phyloP scores from a whole-genome alignment of 805 yeast species.

The Barnettozyma salicaria region DNA sequence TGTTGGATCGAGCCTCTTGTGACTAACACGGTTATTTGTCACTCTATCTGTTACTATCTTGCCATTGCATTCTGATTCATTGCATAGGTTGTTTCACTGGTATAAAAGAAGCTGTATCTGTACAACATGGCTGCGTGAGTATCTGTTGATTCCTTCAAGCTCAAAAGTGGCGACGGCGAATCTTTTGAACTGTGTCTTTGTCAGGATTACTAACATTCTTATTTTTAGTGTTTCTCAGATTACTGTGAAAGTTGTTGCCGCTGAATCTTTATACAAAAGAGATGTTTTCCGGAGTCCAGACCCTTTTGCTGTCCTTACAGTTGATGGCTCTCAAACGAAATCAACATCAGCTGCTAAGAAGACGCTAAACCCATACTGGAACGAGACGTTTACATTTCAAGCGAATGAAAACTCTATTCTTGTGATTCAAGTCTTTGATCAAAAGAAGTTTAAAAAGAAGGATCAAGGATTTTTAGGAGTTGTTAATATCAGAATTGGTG shows the following conservation, averaged over 20 bases:
- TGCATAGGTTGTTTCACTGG: too few species aligned
- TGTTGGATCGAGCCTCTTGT: too few species aligned
- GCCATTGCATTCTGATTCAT: too few species aligned
- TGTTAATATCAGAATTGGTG: conserved; percentile 84
- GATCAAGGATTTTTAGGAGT: conserved; percentile 98
- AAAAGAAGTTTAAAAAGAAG: conserved; percentile 93
- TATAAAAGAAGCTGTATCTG: too few species aligned
- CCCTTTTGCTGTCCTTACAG: conserved; percentile 95
- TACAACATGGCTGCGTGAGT: too few species aligned
- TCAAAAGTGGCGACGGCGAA: too few species aligned
- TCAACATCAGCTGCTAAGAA: conserved; percentile 91
- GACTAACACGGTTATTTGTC: too few species aligned
- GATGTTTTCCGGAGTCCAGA: conserved; percentile 96
- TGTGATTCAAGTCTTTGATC: conserved; percentile 93
- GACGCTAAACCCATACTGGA: conserved; percentile 97
- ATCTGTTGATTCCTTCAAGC: too few species aligned
- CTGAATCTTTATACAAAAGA: conserved; percentile 90
- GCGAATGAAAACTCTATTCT: conserved; percentile 76
- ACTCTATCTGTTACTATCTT: too few species aligned
- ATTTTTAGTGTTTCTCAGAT: conserved; percentile 18
- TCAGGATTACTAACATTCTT: conserved; percentile 16
- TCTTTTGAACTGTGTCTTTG: too few species aligned
- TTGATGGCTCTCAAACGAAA: conserved; percentile 96
- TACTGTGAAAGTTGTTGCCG: conserved; percentile 77
- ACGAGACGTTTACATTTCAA: conserved; percentile 77